Percentiles rank a stretch among this genome's conserved stretches.
phyloP scores from a whole-genome alignment of 176 grass and related monocot species.

The Triticum turgidum region DNA sequence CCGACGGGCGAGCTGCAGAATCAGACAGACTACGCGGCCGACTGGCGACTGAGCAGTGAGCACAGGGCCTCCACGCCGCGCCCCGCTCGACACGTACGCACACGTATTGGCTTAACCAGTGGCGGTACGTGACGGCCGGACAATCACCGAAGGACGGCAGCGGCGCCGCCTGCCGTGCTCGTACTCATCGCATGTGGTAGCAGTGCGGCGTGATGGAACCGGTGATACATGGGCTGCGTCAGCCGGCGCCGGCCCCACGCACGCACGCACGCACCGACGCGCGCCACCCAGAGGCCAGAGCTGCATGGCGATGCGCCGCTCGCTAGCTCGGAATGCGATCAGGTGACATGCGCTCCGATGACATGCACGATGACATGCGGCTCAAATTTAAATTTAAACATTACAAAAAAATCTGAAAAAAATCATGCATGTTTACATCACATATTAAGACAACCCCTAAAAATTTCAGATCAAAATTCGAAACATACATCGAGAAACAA shows the following conservation, averaged over 20 bases:
- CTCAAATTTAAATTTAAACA: no score
- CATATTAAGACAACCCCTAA: no score
- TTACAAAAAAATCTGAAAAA: no score
- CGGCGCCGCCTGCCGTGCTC: no score
- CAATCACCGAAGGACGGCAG: not conserved
- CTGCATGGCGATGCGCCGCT: not conserved
- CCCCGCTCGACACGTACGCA: slow-evolving; percentile 21
- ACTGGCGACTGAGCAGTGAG: not conserved
- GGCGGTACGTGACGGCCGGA: not conserved
- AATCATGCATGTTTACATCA: no score
- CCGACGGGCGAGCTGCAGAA: no score
- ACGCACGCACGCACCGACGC: not conserved
- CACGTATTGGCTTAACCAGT: not conserved
- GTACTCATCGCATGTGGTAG: not conserved
- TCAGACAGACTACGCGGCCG: not conserved
- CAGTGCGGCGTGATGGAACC: slow-evolving; percentile 30
- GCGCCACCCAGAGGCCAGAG: not conserved
- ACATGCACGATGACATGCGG: no score
- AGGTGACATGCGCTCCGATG: no score
- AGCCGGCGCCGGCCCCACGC: slow-evolving; percentile 12
- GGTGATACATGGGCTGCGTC: slow-evolving; percentile 23
- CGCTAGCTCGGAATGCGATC: not conserved
- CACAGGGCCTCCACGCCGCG: no score
- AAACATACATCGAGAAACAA: no score
- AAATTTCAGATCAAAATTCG: no score